A percentile compares a stretch with the other conserved stretches of the same genome.
These are phyloP conservation scores for Colletotrichum gloeosporioides DNA, from an alignment of 2,329 filamentous ascomycete genomes.

Conservation along the genomic window DNA sequence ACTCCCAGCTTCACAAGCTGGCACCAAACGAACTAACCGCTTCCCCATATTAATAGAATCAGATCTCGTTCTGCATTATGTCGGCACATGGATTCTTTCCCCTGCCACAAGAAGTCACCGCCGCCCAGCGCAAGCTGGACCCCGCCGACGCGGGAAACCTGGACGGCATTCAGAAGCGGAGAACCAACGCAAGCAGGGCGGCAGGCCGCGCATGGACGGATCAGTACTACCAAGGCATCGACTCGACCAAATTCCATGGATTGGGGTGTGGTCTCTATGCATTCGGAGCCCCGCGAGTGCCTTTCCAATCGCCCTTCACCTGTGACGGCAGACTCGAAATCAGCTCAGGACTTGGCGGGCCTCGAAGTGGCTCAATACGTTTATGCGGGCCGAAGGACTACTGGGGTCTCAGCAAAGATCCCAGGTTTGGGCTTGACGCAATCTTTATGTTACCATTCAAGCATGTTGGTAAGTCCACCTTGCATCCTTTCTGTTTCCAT, in stretches of 20 bases:
- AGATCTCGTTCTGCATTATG: not conserved
- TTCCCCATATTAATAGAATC: not conserved
- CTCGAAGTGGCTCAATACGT: not conserved
- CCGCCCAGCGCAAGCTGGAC: not conserved
- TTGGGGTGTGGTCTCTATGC: not conserved
- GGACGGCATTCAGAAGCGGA: not conserved
- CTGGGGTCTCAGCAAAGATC: not conserved
- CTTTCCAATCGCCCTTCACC: not conserved
- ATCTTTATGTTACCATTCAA: not conserved
- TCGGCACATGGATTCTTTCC: not conserved
- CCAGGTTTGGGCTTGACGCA: not conserved
- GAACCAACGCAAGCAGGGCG: not conserved
- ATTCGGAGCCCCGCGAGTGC: not conserved
- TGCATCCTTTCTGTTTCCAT: not conserved
- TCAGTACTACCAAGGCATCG: not conserved
- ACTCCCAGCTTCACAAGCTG: no score
- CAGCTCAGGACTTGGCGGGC: not conserved
- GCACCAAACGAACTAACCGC: fast-evolving
- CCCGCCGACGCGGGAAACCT: not conserved
- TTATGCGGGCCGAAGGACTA: not conserved
- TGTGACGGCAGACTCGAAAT: not conserved
- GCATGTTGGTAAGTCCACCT: not conserved
- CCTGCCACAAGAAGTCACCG: no score
- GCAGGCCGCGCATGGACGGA: not conserved
- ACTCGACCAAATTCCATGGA: not conserved